Evolutionary conservation across 1,139 yeast species (phyloP).

Genomic region (Nakaseomyces glabratus): DNA sequence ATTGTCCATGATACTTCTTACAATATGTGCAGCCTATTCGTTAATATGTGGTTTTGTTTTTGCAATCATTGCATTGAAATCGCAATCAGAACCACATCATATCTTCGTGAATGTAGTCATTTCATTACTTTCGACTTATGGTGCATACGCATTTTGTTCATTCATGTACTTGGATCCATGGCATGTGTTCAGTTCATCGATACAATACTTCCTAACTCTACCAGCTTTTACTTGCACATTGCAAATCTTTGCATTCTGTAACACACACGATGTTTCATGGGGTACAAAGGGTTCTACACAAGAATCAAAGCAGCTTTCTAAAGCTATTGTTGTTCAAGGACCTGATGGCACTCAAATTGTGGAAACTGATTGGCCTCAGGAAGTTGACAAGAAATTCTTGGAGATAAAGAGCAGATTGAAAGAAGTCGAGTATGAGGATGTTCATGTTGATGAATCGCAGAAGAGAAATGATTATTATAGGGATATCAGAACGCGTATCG

Average conservation of each 20-base stretch:
- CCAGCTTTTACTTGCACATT: constrained; percentile 90
- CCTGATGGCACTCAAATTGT: constrained; percentile 50
- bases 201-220: constrained; percentile 76
- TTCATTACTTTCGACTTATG: constrained; percentile 85
- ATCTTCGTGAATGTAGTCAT: constrained; percentile 73
- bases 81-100: constrained; percentile 34
- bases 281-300: constrained; percentile 92
- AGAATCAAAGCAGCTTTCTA: constrained; percentile 55
- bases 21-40: constrained; percentile 75
- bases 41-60: constrained; percentile 75
- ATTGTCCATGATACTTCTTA: constrained; percentile 58
- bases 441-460: constrained; percentile 34
- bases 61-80: constrained; percentile 48
- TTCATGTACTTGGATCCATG: constrained; percentile 83
- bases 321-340: constrained; percentile 48
- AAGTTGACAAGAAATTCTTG: constrained; percentile 46
- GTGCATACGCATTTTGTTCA: constrained; percentile 72
- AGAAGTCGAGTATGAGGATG: constrained; percentile 39
- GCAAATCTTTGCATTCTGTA: constrained; percentile 90
- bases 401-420: constrained; percentile 82
- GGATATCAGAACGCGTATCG: constrained; percentile 89
- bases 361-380: constrained; percentile 84
- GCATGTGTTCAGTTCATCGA: constrained; percentile 79
- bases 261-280: constrained; percentile 95
- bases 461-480: constrained; percentile 81